Base-by-base conservation (phyloP, 2,329 filamentous ascomycete species). In the Orbilia quercus region DNA sequence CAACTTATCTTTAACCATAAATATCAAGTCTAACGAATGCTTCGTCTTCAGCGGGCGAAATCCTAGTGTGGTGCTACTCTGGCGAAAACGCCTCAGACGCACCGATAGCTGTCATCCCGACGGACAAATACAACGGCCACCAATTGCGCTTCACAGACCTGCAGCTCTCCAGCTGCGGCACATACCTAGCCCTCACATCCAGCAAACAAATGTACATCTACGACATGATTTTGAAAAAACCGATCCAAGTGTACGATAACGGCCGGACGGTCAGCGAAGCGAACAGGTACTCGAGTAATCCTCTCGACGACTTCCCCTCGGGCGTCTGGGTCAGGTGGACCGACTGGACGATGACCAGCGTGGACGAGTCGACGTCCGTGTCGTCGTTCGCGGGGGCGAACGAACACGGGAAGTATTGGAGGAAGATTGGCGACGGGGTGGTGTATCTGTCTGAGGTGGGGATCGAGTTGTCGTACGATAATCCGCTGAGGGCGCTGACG, bases 151-250 rank as follows among this genome's bases (percentile, higher is more conserved):
- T 69, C 63, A 69, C 63, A 1, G 70, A 69, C 44, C 70, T 74
- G 18, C 48, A 58, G 7, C 53, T 77, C 28, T 77, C 76, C 7
- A 70, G 53, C n/a, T 75, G 75, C 34, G 77, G 77, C 16, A 71
- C 76, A 11, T 78, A 76, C 44, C 74, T 78, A 1, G 77, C 75
- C 20, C 75, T 77, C 6, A 76, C 77, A n/a, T 77, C 76, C 34
- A 78, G 75, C 66, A 77, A 78, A 28, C 75, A 77, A 40, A 60
- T 78, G n/a, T 78, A 77, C 65, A 65, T 78, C 45, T 77, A 77
- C 62, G 77, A 78, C 48, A 78, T 78, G 76, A 74, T 78, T 6
- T 55, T 71, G 9, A 78, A 78, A 57, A 76, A 74, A 23, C 63
- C 77, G 5, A 72, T 75, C 25, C 75, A 75, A 14, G 75, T 76